Percentiles rank a stretch among this genome's conserved stretches.
phyloP scores from a whole-genome alignment of 148 eudicot genomes.

The Selenicereus undatus region DNA sequence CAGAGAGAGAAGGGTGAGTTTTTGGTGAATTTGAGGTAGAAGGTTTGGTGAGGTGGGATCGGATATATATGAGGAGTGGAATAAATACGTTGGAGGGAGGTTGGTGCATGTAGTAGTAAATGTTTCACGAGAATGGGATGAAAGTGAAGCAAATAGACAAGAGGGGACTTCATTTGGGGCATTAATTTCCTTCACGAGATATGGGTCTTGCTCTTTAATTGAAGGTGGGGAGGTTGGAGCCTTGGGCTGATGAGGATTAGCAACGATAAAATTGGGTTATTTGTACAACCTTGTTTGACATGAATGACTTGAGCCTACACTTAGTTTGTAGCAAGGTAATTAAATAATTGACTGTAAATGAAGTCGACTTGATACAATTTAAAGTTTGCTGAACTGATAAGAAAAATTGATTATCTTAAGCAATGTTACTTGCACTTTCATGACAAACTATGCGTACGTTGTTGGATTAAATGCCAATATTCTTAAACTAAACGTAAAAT shows the following conservation, averaged over 20 bases:
- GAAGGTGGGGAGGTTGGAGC: background rate
- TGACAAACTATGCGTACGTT: no score
- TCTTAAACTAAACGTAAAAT: no score
- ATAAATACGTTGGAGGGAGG: slow-evolving; percentile 14
- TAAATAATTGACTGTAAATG: no score
- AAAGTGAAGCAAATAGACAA: slow-evolving; percentile 37
- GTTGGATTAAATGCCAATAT: no score
- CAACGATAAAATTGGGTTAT: background rate
- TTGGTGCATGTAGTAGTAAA: slow-evolving; percentile 21
- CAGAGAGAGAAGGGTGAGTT: background rate
- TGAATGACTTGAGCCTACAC: no score
- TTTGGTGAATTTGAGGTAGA: background rate
- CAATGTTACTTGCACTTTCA: no score
- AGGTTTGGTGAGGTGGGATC: slow-evolving; percentile 9
- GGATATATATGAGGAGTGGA: slow-evolving; percentile 20
- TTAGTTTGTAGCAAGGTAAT: no score
- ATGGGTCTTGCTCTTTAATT: background rate
- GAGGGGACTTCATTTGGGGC: slow-evolving; percentile 18
- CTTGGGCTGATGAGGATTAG: background rate
- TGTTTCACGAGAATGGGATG: slow-evolving; percentile 56
- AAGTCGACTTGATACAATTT: no score
- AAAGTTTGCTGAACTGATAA: no score
- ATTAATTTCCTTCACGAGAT: slow-evolving; percentile 63
- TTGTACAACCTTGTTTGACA: no score
- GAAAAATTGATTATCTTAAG: no score